Base-by-base conservation (phyloP, 2,329 filamentous ascomycete species). In the Aureobasidium uvarum region DNA sequence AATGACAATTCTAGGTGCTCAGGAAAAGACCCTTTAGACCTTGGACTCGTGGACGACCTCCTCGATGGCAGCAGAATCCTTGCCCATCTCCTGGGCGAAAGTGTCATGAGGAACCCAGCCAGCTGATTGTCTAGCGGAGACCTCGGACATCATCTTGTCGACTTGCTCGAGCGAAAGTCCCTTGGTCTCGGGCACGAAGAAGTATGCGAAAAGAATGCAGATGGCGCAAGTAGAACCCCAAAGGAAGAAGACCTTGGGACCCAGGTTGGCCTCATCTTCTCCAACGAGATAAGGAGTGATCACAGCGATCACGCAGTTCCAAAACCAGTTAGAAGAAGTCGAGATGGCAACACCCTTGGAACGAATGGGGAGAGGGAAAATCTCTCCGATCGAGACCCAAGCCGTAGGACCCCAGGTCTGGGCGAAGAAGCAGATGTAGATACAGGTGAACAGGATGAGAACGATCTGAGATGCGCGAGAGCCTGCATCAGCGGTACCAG, bases 351-450 rank as follows among this genome's bases (percentile, higher is more conserved):
- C 91, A 62, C 80, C 80, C 73, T 81, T 81, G 25, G 77, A 77
- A 46, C 80, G 76, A 11, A 80, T 79, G 64, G 80, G 80, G 52
- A 96, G 85, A 66, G 91, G 91, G 85, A 90, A 96, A 77, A 95
- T 90, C 81, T 96, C 92, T 75, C 92, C 92, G 73, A 95, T 92
- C 20, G 74, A 70, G 10, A 76, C 73, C 62, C 66, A 59, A 33
- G 60, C 64, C 11, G 54, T 59, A 10, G 64, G 64, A 62, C 92
- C 48, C 91, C 91, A 96, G 68, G 91, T 96, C 64, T 85, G 87
- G 56, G 92, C 92, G 76, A 96, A 96, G 83, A 89, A 94, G 84
- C 91, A 92, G 82, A 96, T 92, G 84, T 93, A 95, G 79, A 96
- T 86, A 80, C 89, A 91, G 74, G 95, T 94, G 79, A 96, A 95